Base-by-base conservation (phyloP, 2,329 filamentous ascomycete species). In the Fusarium odoratissimum region DNA sequence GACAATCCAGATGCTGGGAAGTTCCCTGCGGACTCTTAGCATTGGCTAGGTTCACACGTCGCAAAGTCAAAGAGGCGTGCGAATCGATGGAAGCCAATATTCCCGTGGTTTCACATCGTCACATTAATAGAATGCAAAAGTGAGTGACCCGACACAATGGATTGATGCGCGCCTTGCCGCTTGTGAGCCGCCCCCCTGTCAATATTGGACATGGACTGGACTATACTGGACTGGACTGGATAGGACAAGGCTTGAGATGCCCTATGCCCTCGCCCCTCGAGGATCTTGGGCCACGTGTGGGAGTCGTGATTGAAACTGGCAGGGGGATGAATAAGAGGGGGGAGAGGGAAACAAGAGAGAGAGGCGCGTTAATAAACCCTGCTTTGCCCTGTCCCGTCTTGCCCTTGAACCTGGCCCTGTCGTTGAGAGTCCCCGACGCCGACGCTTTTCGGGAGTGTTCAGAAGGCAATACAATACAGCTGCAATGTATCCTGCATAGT, bases 101-200 rank as follows among this genome's bases (percentile, higher is more conserved):
- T 48, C 35, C 33, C 41, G 40, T 23, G 57, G 67, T 70, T 76
- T 76, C 65, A 69, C 66, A 54, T 71, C 59, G 35, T 72, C 67
- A 60, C 57, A 64, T 75, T 42, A 54, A 63, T 60, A 54, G 65
- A 52, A 63, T 41, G 48, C 44, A 54, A 37, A 33, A 44, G 42
- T 62, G 42, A 44, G 57, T 62, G 76, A 77, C 76, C 76, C 76
- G 76, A 78, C 76, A 77, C 75, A 69, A 67, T 78, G 76, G 76
- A 68, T 78, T 78, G 75, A 77, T 78, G 76, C 64, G 75, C 69
- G 72, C 73, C 75, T 74, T 77, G 75, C 76, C 76, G 76, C 72
- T 74, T 75, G 57, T 40, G 64, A 64, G 56, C 38, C 64, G 49
- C 45, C 49, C 72, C 75, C 71, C 60, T 69, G 72, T 66, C 60